Base-by-base conservation (phyloP, 768 basidiomycete species). In the Erythrobasidium yunnanense region DNA sequence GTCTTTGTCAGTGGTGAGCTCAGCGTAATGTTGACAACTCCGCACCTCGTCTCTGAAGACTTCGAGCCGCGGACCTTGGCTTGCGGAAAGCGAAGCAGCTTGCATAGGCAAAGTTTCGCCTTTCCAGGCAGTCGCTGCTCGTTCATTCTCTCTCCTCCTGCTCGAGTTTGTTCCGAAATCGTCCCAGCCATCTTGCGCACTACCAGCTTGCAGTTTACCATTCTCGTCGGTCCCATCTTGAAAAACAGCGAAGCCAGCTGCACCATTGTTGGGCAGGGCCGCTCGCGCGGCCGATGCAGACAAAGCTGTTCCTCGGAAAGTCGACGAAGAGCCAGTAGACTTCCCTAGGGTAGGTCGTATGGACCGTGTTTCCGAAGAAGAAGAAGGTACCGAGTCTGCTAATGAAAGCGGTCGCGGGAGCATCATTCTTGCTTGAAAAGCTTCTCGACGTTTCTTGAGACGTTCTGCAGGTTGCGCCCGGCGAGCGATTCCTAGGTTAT, bases 391-490 rank as follows among this genome's bases (percentile, higher is more conserved):
- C n/a, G 62, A 13, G 1, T 47, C 11, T 13, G 51, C 53, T 13
- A 66, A 54, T n/a, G 55, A 56, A n/a, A 66, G 42, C 20, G 72
- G 70, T 8, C 76, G 70, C 5, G 76, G 75, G 54, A 70, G 74
- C 66, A 91, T 57, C 83, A 84, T 72, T 73, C 79, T 75, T 0
- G 75, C 73, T 70, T 86, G 84, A 75, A 93, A 96, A 29, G 88
- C 87, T 33, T 83, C 79, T 73, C 90, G 88, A 60, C 85, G 80
- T 45, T 81, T 83, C 78, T 90, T 90, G 46, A 99, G 80, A 50
- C 89, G 81, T 71, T 89, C 89, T 22, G 87, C 73, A 1, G 93
- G 92, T 23, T 87, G 82, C 13, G 87, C 90, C 66, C 82, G 82
- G 25, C 86, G 84, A 67, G 84, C 81, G 69, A 97, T 87, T 17